Percentiles rank a stretch among this genome's conserved stretches.
These are phyloP conservation scores for Boletus patriciae DNA, from an alignment of 768 basidiomycete genomes.

Conservation along the genomic window DNA sequence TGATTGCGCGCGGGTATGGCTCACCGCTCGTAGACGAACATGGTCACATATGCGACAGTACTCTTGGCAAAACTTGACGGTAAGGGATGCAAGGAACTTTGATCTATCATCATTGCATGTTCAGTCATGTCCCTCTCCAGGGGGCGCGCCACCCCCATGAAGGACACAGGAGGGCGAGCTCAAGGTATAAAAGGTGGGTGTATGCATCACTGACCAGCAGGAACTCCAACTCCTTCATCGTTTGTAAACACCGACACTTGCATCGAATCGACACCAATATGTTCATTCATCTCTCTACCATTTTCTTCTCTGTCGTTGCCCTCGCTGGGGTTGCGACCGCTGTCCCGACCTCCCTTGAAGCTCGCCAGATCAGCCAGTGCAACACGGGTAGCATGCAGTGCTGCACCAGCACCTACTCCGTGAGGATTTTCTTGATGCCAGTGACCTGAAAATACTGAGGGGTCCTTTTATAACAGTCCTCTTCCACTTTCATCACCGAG, in stretches of 20 bases:
- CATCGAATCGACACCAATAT: neutral
- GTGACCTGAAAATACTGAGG: neutral
- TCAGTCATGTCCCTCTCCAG: neutral
- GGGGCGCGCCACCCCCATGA: neutral
- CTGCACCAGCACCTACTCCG: too few relatives aligned
- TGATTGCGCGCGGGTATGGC: neutral
- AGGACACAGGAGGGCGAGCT: neutral
- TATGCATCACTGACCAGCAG: neutral
- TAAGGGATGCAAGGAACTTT: neutral
- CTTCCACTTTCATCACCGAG: neutral
- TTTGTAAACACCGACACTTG: too few relatives aligned
- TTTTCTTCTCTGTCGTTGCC: constrained; percentile 6
- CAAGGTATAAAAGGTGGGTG: neutral
- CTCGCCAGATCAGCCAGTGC: too few relatives aligned
- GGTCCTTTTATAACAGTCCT: neutral
- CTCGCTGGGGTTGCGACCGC: neutral
- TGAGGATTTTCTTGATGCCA: neutral
- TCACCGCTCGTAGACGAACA: neutral
- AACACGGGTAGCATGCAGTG: too few relatives aligned
- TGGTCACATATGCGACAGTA: neutral
- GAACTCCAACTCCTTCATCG: neutral
- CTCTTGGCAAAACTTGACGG: neutral
- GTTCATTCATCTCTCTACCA: neutral
- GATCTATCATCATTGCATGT: neutral
- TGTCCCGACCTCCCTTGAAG: too few relatives aligned